Conservation (phyloP, 2,329 filamentous ascomycete genomes). For the Fusarium sp. region DNA sequence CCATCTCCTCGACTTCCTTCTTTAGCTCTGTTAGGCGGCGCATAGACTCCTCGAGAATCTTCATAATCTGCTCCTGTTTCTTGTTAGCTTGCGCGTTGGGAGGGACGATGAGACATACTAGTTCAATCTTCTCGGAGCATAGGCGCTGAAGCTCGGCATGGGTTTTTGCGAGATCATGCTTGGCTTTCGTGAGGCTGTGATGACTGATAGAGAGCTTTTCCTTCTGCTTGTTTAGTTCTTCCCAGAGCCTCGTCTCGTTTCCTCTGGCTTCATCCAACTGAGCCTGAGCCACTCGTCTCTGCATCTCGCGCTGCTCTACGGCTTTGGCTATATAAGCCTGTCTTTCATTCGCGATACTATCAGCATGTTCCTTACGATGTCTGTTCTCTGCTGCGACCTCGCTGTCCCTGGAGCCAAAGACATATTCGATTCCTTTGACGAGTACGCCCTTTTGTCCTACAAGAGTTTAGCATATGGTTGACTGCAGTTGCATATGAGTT, state of each 20-base stretch:
- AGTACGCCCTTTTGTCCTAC: neutral
- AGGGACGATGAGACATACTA: neutral
- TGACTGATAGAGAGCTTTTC: neutral
- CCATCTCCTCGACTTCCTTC: neutral
- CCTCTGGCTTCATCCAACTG: neutral
- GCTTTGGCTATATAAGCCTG: neutral
- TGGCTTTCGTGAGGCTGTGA: neutral
- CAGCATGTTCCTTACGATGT: neutral
- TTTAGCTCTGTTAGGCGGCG: neutral
- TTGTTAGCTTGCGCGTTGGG: neutral
- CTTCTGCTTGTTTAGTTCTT: neutral
- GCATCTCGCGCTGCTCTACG: neutral
- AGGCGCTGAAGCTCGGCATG: neutral
- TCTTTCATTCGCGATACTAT: neutral
- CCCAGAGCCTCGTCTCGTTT: neutral
- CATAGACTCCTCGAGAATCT: neutral
- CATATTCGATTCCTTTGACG: neutral
- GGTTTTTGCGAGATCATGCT: neutral
- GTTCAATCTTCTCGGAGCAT: neutral
- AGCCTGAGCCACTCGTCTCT: neutral
- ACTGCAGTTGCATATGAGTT: rapidly evolving
- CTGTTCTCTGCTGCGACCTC: neutral
- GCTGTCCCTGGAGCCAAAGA: neutral
- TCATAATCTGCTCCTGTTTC: neutral
- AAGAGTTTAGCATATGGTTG: neutral